Evolutionary conservation across 805 yeast genomes (phyloP).

Genomic region (Barnettozyma pratensis): DNA sequence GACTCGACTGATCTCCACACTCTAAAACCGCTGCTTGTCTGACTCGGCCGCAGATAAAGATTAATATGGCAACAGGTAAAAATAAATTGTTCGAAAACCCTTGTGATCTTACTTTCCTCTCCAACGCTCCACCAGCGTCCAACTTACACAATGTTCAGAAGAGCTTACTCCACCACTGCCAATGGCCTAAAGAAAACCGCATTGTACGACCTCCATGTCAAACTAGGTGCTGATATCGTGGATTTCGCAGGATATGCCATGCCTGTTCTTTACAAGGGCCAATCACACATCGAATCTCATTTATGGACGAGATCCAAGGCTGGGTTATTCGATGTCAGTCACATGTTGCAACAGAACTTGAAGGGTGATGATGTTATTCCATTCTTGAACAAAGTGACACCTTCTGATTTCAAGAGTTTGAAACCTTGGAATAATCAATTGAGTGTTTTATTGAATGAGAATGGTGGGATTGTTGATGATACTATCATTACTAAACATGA

Average conservation of each 20-base stretch:
- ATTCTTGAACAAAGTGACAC: constrained; percentile 79
- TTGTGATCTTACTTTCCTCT: background rate
- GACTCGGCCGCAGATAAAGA: no score
- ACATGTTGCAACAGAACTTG: constrained; percentile 89
- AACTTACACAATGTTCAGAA: constrained; percentile 14
- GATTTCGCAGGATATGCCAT: constrained; percentile 95
- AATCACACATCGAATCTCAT: constrained; percentile 88
- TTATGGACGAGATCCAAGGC: constrained; percentile 86
- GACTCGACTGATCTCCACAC: background rate
- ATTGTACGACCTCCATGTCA: constrained; percentile 70
- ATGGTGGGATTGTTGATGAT: constrained; percentile 91
- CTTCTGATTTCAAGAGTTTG: constrained; percentile 67
- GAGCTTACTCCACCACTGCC: constrained; percentile 23
- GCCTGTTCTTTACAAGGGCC: constrained; percentile 88
- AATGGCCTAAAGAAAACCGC: constrained; percentile 51
- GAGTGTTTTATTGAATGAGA: constrained; percentile 65
- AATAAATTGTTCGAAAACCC: background rate
- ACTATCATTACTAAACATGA: constrained; percentile 82
- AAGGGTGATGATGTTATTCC: constrained; percentile 61
- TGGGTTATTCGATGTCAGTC: constrained; percentile 94
- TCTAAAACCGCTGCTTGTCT: no score
- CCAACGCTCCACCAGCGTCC: background rate
- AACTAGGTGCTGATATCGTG: constrained; percentile 83
- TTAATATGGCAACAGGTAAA: no score
- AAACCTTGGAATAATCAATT: constrained; percentile 60